A percentile compares a stretch with the other conserved stretches of the same genome.
These are phyloP conservation scores for Thalia dealbata DNA, from an alignment of 176 grass and related monocot species.

Conservation along the genomic window DNA sequence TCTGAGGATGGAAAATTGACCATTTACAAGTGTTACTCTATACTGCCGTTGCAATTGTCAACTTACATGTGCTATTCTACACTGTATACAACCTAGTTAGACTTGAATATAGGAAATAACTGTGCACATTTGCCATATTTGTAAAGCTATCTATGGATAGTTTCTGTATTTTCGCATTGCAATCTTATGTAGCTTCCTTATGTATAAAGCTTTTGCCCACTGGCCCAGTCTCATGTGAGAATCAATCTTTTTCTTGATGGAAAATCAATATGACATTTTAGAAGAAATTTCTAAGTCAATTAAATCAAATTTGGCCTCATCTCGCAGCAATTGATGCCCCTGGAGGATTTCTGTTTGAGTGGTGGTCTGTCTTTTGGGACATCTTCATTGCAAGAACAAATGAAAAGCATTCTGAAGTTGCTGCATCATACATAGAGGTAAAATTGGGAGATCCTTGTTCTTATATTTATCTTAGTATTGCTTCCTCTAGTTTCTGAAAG, in stretches of 20 bases:
- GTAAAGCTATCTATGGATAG: neutral
- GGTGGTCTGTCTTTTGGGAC: conserved; percentile 99
- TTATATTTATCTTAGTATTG: conserved; percentile 3
- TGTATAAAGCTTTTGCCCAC: neutral
- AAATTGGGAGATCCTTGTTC: neutral
- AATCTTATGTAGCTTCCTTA: neutral
- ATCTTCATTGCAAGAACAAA: conserved; percentile 97
- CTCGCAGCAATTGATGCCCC: conserved; percentile 90
- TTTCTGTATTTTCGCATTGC: neutral
- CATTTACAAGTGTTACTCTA: too few species aligned
- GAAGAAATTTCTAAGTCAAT: neutral
- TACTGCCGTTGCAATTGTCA: too few species aligned
- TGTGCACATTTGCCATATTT: neutral
- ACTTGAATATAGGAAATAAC: neutral
- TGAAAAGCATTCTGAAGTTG: conserved; percentile 95
- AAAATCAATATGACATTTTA: neutral
- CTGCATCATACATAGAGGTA: conserved; percentile 86
- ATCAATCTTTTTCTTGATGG: neutral
- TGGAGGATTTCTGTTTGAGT: conserved; percentile 98
- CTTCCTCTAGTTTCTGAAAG: neutral
- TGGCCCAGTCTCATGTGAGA: too few species aligned
- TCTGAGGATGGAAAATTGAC: too few species aligned
- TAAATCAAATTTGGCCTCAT: conserved; percentile 12
- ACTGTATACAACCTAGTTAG: neutral
- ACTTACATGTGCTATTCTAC: too few species aligned